phyloP scores from a whole-genome alignment of 257 asterid genomes.

The Phtheirospermum japonicum region DNA sequence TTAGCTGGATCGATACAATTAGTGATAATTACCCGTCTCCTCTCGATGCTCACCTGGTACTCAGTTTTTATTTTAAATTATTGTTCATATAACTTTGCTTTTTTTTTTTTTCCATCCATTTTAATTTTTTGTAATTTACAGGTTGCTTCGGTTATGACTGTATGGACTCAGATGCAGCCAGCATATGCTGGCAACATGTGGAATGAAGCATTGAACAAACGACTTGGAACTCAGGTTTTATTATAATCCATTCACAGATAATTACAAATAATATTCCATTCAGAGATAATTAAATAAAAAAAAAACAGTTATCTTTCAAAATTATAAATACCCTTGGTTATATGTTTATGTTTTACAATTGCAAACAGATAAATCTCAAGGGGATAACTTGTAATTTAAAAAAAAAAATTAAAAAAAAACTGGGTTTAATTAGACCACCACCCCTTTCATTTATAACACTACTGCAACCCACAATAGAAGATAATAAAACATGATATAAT shows the following conservation, averaged over 20 bases:
- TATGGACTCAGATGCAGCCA: constrained; percentile 84
- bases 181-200: constrained; percentile 84
- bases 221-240: constrained; percentile 86
- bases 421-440: too few relatives aligned
- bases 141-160: constrained; percentile 94
- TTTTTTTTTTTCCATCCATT: constrained; percentile 11
- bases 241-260: constrained; percentile 2
- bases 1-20: constrained; percentile 92
- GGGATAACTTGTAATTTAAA: too few relatives aligned
- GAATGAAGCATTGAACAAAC: constrained; percentile 92
- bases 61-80: not conserved
- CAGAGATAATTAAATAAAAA: too few relatives aligned
- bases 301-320: too few relatives aligned
- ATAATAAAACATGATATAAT: not conserved
- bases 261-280: not conserved
- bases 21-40: constrained; percentile 79
- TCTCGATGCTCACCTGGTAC: constrained; percentile 86
- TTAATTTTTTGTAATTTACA: constrained; percentile 30
- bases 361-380: too few relatives aligned
- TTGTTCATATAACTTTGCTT: not conserved
- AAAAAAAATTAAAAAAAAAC: too few relatives aligned
- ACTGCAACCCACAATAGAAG: not conserved
- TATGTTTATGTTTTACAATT: too few relatives aligned
- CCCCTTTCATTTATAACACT: too few relatives aligned
- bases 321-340: too few relatives aligned